Evolutionary conservation across 192 early-diverging fungal species (phyloP), one percentile per base, ranked within the genome.

Genomic region (Obelidium mucronatum): DNA sequence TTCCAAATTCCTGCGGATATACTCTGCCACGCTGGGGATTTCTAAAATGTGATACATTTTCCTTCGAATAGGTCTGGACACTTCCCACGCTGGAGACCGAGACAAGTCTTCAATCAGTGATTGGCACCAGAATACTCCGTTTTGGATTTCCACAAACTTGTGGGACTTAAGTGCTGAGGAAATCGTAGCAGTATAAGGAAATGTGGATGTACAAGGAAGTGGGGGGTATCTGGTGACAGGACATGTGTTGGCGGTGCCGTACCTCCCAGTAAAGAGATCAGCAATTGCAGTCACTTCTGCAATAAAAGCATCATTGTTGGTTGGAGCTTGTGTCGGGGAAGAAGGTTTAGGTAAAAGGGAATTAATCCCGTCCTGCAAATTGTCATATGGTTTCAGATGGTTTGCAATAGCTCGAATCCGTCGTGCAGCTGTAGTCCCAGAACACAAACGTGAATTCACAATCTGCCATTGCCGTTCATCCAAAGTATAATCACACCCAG

Each of bases 81-180:
- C 31, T 42, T 71, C 62, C 76, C 76, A 78, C 31, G 62, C 60
- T 35, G 76, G 40, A 15, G 26, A 19, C 56, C 67, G 30, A 17
- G 55, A 37, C 63, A 76, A 54, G 51, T 69, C 67, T 44, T 78
- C 76, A 34, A 78, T 42, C 40, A 78, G n/a, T 24, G 22, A 37
- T 51, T 69, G 69, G 40, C 76, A 78, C 76, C 76, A 78, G 24
- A 78, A 78, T 3, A 33, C 55, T 13, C 56, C 54, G 48, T 78
- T 61, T n/a, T 19, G 26, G 24, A 73, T 73, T 51, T 78, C 76
- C 4, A 40, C 55, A 52, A 78, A 56, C 56, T 78, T 78, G 61
- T 78, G 76, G 33, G 73, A 75, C n/a, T 63, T 78, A 15, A 5
- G 4, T 2, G 24, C 42, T n/a, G 26, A 15, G 39, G 6, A 5